Evolutionary conservation across 345 rosid species (phyloP).

Genomic region (Eucalyptus curtisii): DNA sequence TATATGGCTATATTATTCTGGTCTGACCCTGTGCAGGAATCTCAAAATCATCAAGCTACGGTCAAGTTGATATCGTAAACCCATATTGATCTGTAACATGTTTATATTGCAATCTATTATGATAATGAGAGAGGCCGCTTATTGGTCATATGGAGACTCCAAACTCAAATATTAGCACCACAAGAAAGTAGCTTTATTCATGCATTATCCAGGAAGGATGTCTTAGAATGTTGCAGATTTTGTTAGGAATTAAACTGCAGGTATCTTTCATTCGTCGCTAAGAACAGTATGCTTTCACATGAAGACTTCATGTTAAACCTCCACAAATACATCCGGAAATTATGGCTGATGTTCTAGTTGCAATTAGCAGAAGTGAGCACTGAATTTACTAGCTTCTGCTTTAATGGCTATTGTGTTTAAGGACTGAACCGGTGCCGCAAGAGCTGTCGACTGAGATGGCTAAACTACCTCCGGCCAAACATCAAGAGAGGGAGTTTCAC

Average conservation of each 20-base stretch:
- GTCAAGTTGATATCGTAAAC: background rate
- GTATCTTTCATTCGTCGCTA: background rate
- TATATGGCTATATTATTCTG: background rate
- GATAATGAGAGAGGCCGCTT: background rate
- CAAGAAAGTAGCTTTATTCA: background rate
- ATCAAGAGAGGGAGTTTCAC: constrained; percentile 28
- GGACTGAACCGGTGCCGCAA: constrained; percentile 32
- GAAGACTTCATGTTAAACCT: background rate
- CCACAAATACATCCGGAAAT: background rate
- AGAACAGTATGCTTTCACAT: background rate
- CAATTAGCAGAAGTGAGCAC: background rate
- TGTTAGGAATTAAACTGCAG: background rate
- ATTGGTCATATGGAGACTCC: background rate
- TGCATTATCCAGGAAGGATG: background rate
- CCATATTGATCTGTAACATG: background rate
- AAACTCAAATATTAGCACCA: background rate
- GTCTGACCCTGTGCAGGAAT: background rate
- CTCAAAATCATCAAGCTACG: background rate
- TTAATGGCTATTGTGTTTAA: background rate
- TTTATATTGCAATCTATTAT: background rate
- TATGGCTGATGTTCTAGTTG: background rate
- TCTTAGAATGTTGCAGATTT: background rate
- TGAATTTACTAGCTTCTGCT: background rate
- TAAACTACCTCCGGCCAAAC: constrained; percentile 31
- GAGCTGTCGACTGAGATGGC: constrained; percentile 34